Evolutionary conservation across 78 protist species (phyloP).

Genomic region (Planoprotostelium fungivorum): DNA sequence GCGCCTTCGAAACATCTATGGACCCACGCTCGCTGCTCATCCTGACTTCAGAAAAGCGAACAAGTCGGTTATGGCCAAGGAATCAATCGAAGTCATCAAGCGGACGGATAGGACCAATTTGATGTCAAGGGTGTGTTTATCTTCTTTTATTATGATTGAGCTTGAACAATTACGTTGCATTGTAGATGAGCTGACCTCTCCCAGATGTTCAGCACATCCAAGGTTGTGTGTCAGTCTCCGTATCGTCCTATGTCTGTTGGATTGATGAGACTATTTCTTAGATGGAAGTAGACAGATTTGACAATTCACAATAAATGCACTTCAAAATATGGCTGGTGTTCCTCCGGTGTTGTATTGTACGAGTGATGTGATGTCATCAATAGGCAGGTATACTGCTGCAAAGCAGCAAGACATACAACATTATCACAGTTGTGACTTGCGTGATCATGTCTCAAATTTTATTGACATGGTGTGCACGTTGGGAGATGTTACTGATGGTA

Average conservation of each 20-base stretch:
- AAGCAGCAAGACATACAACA: too few species aligned
- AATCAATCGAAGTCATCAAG: background rate
- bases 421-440: too few species aligned
- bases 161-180: background rate
- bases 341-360: too few species aligned
- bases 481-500: too few species aligned
- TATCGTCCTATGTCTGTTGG: background rate
- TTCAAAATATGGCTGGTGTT: too few species aligned
- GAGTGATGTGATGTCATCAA: too few species aligned
- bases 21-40: conserved; percentile 1
- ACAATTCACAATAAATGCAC: too few species aligned
- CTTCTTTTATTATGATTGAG: background rate
- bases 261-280: background rate
- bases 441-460: too few species aligned
- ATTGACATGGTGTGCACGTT: too few species aligned
- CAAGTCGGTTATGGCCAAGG: conserved; percentile 2
- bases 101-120: background rate
- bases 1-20: background rate
- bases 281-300: too few species aligned
- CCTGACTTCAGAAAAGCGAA: background rate
- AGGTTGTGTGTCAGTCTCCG: background rate
- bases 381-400: too few species aligned
- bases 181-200: conserved; percentile 1
- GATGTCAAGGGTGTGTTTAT: background rate
- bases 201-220: background rate